These are phyloP conservation scores for Physocladia obscura DNA, from an alignment of 192 early-diverging fungal genomes.

Conservation along the genomic window DNA sequence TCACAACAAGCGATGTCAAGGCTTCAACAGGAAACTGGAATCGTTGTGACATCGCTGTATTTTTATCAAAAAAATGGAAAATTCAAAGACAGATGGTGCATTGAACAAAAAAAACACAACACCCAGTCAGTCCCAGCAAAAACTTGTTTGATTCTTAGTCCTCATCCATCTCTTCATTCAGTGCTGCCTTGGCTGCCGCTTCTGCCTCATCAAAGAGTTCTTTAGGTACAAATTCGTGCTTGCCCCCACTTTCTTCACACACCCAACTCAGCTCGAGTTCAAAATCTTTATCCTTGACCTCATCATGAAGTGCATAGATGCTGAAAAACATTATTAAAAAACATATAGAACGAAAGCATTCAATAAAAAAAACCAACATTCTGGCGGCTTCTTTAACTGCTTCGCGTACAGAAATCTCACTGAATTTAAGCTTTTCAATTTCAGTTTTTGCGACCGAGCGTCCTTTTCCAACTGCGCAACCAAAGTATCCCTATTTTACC, in stretches of 20 bases:
- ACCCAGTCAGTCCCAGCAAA: neutral
- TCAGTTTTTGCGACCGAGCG: constrained; percentile 97
- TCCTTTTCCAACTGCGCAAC: constrained; percentile 93
- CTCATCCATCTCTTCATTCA: constrained; percentile 54
- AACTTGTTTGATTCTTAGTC: constrained; percentile 37
- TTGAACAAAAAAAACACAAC: neutral
- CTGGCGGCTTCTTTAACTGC: constrained; percentile 91
- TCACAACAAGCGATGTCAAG: constrained; percentile 37
- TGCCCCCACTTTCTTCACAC: constrained; percentile 72
- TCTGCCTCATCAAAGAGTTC: constrained; percentile 86
- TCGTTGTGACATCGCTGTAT: constrained; percentile 15
- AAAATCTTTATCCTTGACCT: constrained; percentile 98
- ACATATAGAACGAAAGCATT: neutral
- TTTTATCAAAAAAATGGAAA: neutral
- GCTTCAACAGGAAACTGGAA: constrained; percentile 40
- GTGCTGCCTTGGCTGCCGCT: constrained; percentile 66
- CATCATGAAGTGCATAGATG: constrained; percentile 93
- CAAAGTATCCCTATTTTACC: constrained; percentile 82
- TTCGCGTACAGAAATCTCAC: constrained; percentile 74
- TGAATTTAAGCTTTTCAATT: constrained; percentile 92
- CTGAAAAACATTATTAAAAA: constrained; percentile 42
- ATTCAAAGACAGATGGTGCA: neutral
- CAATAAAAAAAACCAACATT: constrained; percentile 60
- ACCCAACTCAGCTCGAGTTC: constrained; percentile 98
- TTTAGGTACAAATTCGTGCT: constrained; percentile 85